Percentiles rank a stretch among this genome's conserved stretches.
Conservation (phyloP, 805 yeast species). For the Jamesozyma spencerorum region DNA sequence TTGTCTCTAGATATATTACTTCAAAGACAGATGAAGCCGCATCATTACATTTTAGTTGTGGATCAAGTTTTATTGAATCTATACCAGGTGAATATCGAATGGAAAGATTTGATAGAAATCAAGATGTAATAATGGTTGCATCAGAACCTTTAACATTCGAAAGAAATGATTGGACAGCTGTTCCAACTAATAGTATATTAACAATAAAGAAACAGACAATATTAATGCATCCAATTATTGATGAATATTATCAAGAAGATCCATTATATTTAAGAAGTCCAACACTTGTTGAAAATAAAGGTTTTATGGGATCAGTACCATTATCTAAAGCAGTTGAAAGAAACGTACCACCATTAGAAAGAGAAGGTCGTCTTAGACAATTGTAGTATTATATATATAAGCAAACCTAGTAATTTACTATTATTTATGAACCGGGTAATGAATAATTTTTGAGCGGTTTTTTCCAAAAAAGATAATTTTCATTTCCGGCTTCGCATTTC, state of each 20-base stretch:
- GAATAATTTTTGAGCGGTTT: too few species aligned
- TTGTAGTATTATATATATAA: neutral
- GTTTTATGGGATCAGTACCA: constrained; percentile 88
- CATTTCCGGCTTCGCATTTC: too few species aligned
- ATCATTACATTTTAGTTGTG: constrained; percentile 87
- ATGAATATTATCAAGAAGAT: constrained; percentile 75
- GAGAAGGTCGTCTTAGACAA: constrained; percentile 55
- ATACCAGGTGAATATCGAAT: constrained; percentile 87
- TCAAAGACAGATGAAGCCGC: constrained; percentile 93
- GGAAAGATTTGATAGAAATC: constrained; percentile 89
- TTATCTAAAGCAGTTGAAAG: constrained; percentile 40
- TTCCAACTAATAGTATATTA: constrained; percentile 82
- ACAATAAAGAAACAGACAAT: constrained; percentile 82
- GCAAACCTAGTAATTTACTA: too few species aligned
- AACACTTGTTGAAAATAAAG: constrained; percentile 79
- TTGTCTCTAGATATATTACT: constrained; percentile 80
- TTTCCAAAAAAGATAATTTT: too few species aligned
- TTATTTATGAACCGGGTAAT: too few species aligned
- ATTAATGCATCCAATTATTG: constrained; percentile 79
- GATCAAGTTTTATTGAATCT: constrained; percentile 81
- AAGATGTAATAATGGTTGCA: constrained; percentile 93
- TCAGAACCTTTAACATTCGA: constrained; percentile 95
- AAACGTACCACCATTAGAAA: constrained; percentile 67
- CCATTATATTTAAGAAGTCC: constrained; percentile 63
- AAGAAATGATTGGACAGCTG: constrained; percentile 94